Base-by-base conservation (phyloP, 371 early-diverging fungal species). In the Mortierella sp. region DNA sequence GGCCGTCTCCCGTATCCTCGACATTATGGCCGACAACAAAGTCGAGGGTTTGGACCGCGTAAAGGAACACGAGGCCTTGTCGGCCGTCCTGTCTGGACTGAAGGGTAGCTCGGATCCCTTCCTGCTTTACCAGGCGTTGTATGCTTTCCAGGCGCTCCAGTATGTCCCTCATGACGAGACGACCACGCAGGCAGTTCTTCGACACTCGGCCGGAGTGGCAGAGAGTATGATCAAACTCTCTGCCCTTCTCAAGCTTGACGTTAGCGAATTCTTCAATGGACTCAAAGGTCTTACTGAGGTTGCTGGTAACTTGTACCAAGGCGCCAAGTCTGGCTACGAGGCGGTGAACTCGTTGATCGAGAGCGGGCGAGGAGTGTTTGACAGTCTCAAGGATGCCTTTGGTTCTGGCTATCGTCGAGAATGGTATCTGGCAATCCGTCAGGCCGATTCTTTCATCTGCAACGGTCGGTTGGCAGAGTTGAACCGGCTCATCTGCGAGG, bases 151-250 rank as follows among this genome's bases (percentile, higher is more conserved):
- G 14, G 73, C 66, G 0, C 50, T 73, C 13, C 66, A 52, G 7
- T 66, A 41, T 14, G 52, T 73, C n/a, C 66, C 58, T 5, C 44
- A 73, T n/a, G 41, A 73, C 4, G 73, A 73, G 24, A 45, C 73
- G 2, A 2, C 0, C 13, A 10, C 0, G 4, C 66, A 73, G 22
- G 14, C 14, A 0, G 0, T n/a, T 16, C 0, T 66, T 6, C 53
- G 66, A 45, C 45, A 43, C 7, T 1, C 31, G 16, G 4, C 8
- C 7, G n/a, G 5, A 6, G 26, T 37, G 0, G 43, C 52, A 9
- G 45, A 43, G 50, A 68, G 74, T 8, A n/a, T 64, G 1, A 7
- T 47, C 41, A 63, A 47, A 14, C 31, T 67, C 22, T 26, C 67
- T 9, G 4, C 34, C 10, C 34, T 67, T 14, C n/a, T 44, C 47